Base-by-base conservation (phyloP, 2,329 filamentous ascomycete species). In the Cercospora citrullina region DNA sequence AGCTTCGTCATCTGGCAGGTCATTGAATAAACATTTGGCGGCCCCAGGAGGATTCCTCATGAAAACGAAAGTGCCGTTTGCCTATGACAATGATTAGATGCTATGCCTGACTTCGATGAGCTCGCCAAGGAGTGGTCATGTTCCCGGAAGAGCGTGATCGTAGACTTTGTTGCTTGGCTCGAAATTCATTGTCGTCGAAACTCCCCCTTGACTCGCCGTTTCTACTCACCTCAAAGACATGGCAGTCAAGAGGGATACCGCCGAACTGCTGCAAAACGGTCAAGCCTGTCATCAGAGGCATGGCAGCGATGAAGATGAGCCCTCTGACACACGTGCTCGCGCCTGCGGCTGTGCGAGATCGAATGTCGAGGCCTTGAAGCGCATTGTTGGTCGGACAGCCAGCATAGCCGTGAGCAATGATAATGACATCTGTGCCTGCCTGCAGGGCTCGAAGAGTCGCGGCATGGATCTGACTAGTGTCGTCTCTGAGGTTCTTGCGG, bases 401-500 rank as follows among this genome's bases (percentile, higher is more conserved):
- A 36, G 73, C 76, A 66, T 76, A 77, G 3, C 71, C 74, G 67
- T 78, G 75, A 23, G 74, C 71, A 18, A 73, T 68, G 7, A 77
- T 67, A 26, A 76, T 48, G 42, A 76, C 73, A 58, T 73, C 68
- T 58, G 73, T 70, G 59, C 73, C 74, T 10, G 68, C 60, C 14
- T 70, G 68, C 9, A 76, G 68, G 10, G 16, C 53, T 18, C 26
- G 23, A 12, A 58, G 53, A 30, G 30, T 26, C n/a, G 53, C 53
- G 16, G 16, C 21, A 58, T 33, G 53, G 5, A 58, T 26, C 53
- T 28, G 23, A 12, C 7, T 33, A 16, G 21, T 58, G 23, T 58
- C 53, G 7, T 58, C 53, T 8, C 6, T n/a, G n/a, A 58, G 53
- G 16, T 14, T 14, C 4, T 58, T 58, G 26, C 36, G 36, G 36